Conservation (phyloP, 2,329 filamentous ascomycete species). For the Nothopassalora personata region DNA sequence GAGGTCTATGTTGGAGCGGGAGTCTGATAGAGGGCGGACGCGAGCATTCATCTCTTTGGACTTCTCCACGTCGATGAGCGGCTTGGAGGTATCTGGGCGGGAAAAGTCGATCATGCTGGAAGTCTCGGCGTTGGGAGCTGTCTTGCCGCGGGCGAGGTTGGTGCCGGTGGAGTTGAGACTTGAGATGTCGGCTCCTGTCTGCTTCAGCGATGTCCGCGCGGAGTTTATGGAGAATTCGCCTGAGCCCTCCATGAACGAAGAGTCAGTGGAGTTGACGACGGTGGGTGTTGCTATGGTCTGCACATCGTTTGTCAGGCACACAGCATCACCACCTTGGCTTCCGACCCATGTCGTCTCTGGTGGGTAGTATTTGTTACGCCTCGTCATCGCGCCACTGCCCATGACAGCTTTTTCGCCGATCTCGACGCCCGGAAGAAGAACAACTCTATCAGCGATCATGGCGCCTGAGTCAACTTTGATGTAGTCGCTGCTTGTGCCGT, state of each 20-base stretch:
- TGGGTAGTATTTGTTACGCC: slow-evolving; percentile 42
- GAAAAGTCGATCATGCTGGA: slow-evolving; percentile 14
- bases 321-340: slow-evolving; percentile 47
- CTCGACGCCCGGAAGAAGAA: slow-evolving; percentile 48
- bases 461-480: slow-evolving; percentile 46
- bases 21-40: background rate
- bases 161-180: slow-evolving; percentile 28
- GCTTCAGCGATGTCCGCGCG: slow-evolving; percentile 3
- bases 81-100: background rate
- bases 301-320: slow-evolving; percentile 38
- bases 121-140: slow-evolving; percentile 15
- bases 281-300: background rate
- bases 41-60: background rate
- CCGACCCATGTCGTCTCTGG: slow-evolving; percentile 49
- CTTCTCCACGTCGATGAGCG: slow-evolving; percentile 2
- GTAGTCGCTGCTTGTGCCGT: slow-evolving; percentile 46
- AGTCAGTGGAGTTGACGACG: background rate
- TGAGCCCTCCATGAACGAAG: slow-evolving; percentile 1
- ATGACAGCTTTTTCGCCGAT: slow-evolving; percentile 48
- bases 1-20: slow-evolving; percentile 3
- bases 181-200: slow-evolving; percentile 10
- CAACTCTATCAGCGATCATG: slow-evolving; percentile 55
- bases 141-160: slow-evolving; percentile 15
- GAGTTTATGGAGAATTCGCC: slow-evolving; percentile 3
- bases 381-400: slow-evolving; percentile 51